Evolutionary conservation across 805 yeast species (phyloP), one percentile per base, ranked within the genome.

Genomic region (Yarrowia deformans): DNA sequence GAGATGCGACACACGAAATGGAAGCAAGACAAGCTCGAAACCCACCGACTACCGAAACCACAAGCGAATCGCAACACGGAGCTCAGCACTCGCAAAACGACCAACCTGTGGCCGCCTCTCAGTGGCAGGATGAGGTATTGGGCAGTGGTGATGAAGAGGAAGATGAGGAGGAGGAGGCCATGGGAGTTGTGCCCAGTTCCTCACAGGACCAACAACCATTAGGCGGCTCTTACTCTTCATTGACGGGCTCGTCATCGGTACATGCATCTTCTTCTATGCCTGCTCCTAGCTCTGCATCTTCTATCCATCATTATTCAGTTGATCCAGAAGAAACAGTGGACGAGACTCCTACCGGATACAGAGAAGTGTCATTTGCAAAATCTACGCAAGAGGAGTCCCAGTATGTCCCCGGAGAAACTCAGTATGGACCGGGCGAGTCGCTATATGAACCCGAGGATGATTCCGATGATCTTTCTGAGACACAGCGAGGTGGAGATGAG

Each of bases 271-370:
- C 61, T 4, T n/a, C 39, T 18, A 56, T 56, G 63, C 48, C 63
- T 40, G 46, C 63, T n/a, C 63, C 49, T n/a, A 35, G 45, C 9
- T 29, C 63, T 42, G 48, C 35, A 29, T 48, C 52, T 48, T 48
- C 52, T 16, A 2, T 48, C 18, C 35, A 46, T 14, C 45, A 35
- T 13, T 37, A 48, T 23, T 18, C 29, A 23, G 3, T 23, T 8
- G 63, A 56, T 14, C 50, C 40, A 1, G 66, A 60, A 32, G 66
- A 60, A 16, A 60, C 66, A 0, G 50, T 60, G 9, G 66, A 60
- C 8, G 66, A 60, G 16, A 60, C 66, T 42, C 66, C 66, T 3
- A 18, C 40, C 1, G 66, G 52, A 13, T 7, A 2, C 34, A 52
- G 19, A 32, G 39, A 29, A 10, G 49, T 29, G 32, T 50, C 55